phyloP scores from a whole-genome alignment of 2,329 filamentous ascomycete species.

The Aspergillus pseudoviridinutans region DNA sequence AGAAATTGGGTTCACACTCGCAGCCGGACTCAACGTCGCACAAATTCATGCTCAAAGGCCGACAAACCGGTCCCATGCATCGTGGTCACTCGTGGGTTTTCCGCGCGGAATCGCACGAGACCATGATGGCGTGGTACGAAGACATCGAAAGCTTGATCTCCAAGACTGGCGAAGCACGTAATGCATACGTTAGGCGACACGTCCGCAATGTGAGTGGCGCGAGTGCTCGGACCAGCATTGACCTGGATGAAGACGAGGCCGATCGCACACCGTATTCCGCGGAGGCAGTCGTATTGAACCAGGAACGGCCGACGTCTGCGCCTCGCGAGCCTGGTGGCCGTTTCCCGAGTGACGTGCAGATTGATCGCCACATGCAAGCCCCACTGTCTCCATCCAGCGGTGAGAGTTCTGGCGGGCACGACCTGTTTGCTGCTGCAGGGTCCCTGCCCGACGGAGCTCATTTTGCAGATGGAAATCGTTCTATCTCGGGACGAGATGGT shows the following conservation, averaged over 20 bases:
- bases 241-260: slow-evolving; percentile 71
- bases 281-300: slow-evolving; percentile 41
- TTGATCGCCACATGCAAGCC: slow-evolving; percentile 79
- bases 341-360: slow-evolving; percentile 90
- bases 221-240: slow-evolving; percentile 62
- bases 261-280: slow-evolving; percentile 64
- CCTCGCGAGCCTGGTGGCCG: slow-evolving; percentile 83
- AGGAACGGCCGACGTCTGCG: slow-evolving; percentile 36
- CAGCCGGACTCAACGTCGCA: slow-evolving; percentile 77
- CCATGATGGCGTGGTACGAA: slow-evolving; percentile 95
- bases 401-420: slow-evolving; percentile 67
- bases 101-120: slow-evolving; percentile 71
- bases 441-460: slow-evolving; percentile 48
- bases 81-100: slow-evolving; percentile 69
- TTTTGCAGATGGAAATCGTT: slow-evolving; percentile 33
- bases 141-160: slow-evolving; percentile 89
- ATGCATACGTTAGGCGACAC: slow-evolving; percentile 79
- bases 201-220: slow-evolving; percentile 70
- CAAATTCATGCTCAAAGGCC: slow-evolving; percentile 97
- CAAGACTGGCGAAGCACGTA: slow-evolving; percentile 81
- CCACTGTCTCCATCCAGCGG: slow-evolving; percentile 76
- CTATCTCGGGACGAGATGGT: slow-evolving; percentile 19
- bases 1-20: slow-evolving; percentile 92
- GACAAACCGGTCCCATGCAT: slow-evolving; percentile 89
- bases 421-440: slow-evolving; percentile 57